Conservation (phyloP, 1,284 basidiomycete genomes). For the Clitocybe nebularis region DNA sequence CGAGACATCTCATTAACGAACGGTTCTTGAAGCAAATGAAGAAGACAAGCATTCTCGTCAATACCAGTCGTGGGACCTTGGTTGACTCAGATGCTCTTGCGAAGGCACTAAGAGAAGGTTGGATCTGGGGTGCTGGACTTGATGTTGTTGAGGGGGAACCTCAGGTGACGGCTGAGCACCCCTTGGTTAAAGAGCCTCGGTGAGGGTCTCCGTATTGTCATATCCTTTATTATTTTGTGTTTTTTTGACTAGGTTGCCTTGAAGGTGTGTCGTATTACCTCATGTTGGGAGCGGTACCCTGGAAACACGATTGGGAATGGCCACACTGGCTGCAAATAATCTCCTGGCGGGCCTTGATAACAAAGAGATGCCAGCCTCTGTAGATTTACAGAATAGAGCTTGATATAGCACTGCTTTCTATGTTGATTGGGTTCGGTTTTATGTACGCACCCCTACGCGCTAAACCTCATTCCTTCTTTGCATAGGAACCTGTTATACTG, state of each 20-base stretch:
- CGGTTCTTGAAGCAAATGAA: constrained; percentile 83
- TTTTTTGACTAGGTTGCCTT: neutral
- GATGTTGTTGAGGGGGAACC: constrained; percentile 97
- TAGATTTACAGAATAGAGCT: neutral
- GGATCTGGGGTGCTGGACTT: constrained; percentile 89
- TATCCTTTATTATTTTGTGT: neutral
- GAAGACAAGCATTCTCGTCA: constrained; percentile 74
- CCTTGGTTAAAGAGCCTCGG: constrained; percentile 74
- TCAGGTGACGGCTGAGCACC: constrained; percentile 68
- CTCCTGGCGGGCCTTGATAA: constrained; percentile 51
- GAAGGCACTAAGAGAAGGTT: constrained; percentile 68
- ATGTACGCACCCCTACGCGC: too few relatives aligned
- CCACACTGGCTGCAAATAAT: constrained; percentile 66
- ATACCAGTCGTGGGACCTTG: constrained; percentile 76
- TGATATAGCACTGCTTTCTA: neutral
- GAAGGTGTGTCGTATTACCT: constrained; percentile 76
- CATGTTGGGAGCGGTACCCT: constrained; percentile 89
- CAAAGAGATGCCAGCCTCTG: constrained; percentile 46
- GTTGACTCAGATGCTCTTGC: constrained; percentile 89
- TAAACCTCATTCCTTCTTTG: too few relatives aligned
- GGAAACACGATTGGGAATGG: constrained; percentile 85
- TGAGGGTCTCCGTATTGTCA: too few relatives aligned
- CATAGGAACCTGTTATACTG: too few relatives aligned
- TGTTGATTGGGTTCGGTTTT: too few relatives aligned
- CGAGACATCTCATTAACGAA: constrained; percentile 71